These are phyloP conservation scores for Scopulariopsis brevicaulis DNA, from an alignment of 2,329 filamentous ascomycete genomes.

Conservation along the genomic window DNA sequence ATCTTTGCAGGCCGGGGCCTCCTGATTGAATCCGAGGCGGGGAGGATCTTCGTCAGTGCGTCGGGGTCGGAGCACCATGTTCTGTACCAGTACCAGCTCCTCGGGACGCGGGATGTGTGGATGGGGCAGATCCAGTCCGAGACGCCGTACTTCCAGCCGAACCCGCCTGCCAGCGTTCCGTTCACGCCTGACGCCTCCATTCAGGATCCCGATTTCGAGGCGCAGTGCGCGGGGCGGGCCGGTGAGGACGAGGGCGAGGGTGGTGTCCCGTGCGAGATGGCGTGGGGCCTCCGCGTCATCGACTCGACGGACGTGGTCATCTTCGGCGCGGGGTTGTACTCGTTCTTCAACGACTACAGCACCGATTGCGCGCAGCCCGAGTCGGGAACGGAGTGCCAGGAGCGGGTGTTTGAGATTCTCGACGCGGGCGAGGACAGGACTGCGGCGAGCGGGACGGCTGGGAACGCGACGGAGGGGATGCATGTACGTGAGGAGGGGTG, in stretches of 20 bases:
- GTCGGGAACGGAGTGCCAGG: slow-evolving; percentile 32
- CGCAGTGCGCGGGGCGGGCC: slow-evolving; percentile 28
- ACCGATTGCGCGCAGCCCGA: slow-evolving; percentile 30
- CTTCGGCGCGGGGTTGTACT: slow-evolving; percentile 57
- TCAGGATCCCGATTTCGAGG: slow-evolving; percentile 40
- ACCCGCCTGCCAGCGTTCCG: slow-evolving; percentile 44
- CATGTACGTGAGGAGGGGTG: background rate
- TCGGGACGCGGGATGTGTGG: slow-evolving; percentile 47
- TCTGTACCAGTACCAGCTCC: slow-evolving; percentile 59
- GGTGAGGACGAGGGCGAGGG: no score
- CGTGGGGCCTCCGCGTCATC: slow-evolving; percentile 55
- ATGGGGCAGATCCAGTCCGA: slow-evolving; percentile 58
- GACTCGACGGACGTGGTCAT: slow-evolving; percentile 41
- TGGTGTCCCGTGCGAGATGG: slow-evolving; percentile 34
- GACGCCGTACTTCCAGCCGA: slow-evolving; percentile 61
- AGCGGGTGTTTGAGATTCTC: slow-evolving; percentile 23
- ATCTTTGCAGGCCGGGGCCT: slow-evolving; percentile 41
- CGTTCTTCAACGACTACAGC: slow-evolving; percentile 55
- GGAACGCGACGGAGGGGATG: background rate
- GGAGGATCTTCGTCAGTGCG: slow-evolving; percentile 48
- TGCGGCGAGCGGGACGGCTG: slow-evolving; percentile 7
- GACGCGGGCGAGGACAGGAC: slow-evolving; percentile 11
- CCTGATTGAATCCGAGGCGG: slow-evolving; percentile 24
- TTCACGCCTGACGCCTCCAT: slow-evolving; percentile 33
- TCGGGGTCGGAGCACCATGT: slow-evolving; percentile 55